A percentile compares a stretch with the other conserved stretches of the same genome.
phyloP scores from a whole-genome alignment of 306 rosid genomes.

The Cucurbita pepo region DNA sequence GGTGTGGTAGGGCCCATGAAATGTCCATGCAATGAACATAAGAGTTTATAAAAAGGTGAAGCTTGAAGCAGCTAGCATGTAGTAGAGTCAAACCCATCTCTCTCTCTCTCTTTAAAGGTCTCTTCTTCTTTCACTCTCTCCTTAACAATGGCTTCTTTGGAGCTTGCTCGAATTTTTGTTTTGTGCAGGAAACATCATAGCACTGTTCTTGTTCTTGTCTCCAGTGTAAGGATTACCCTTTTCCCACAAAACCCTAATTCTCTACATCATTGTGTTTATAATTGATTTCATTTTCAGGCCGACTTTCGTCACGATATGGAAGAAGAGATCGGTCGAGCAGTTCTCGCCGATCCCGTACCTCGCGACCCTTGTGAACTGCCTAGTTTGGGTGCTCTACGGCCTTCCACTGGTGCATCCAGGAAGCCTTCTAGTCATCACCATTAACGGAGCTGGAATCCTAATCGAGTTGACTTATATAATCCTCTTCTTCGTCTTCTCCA shows the following conservation, averaged over 20 bases:
- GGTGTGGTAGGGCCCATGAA: neutral
- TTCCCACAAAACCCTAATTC: neutral
- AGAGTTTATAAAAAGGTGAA: neutral
- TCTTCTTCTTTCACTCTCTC: neutral
- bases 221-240: conserved; percentile 44
- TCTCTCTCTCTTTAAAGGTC: neutral
- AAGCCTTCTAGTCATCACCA: conserved; percentile 51
- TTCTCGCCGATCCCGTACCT: conserved; percentile 68
- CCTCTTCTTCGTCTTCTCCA: conserved; percentile 51
- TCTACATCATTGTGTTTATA: neutral
- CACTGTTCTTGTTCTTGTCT: conserved; percentile 63
- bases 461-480: conserved; percentile 41
- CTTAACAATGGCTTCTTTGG: conserved; percentile 39
- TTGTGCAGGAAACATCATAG: conserved; percentile 60
- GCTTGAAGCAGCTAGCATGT: neutral
- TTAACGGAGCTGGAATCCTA: conserved; percentile 40
- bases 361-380: conserved; percentile 64
- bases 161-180: conserved; percentile 31
- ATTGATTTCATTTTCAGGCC: conserved; percentile 24
- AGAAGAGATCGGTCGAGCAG: conserved; percentile 64
- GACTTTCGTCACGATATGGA: conserved; percentile 55
- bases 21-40: neutral
- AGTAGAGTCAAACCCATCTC: neutral
- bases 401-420: conserved; percentile 60
- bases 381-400: conserved; percentile 74